These are phyloP conservation scores for Eucalyptus curtisii DNA, from an alignment of 345 rosid species.

Conservation along the genomic window DNA sequence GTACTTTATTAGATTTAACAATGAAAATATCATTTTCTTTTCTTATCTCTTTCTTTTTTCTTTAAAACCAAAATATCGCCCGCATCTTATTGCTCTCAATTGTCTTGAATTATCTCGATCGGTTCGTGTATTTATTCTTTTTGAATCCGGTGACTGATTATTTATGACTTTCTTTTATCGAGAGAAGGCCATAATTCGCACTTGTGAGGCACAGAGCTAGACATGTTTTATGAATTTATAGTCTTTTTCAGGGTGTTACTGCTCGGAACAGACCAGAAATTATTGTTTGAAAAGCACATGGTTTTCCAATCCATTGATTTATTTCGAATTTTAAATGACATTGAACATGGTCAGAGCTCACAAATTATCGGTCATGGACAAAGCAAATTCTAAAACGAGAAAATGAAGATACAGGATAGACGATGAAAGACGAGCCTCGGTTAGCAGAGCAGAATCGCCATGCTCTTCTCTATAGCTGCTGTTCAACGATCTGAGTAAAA, in stretches of 20 bases:
- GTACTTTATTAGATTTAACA: not conserved
- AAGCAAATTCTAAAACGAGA: not conserved
- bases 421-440: not conserved
- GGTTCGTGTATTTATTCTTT: not conserved
- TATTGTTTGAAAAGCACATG: not conserved
- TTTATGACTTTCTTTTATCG: not conserved
- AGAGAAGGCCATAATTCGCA: not conserved
- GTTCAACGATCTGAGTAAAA: not conserved
- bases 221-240: not conserved
- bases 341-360: not conserved
- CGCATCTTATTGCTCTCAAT: not conserved
- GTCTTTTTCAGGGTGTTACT: not conserved
- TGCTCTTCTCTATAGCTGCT: not conserved
- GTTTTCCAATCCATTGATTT: not conserved
- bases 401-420: not conserved
- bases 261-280: not conserved
- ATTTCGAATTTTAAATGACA: not conserved
- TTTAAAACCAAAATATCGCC: not conserved
- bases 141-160: not conserved
- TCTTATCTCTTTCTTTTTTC: not conserved
- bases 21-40: not conserved
- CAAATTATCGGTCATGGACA: not conserved
- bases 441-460: not conserved
- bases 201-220: not conserved
- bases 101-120: not conserved